Evolutionary conservation across 129 eudicot genomes (phyloP).

Genomic region (Gnaphalium uliginosum): DNA sequence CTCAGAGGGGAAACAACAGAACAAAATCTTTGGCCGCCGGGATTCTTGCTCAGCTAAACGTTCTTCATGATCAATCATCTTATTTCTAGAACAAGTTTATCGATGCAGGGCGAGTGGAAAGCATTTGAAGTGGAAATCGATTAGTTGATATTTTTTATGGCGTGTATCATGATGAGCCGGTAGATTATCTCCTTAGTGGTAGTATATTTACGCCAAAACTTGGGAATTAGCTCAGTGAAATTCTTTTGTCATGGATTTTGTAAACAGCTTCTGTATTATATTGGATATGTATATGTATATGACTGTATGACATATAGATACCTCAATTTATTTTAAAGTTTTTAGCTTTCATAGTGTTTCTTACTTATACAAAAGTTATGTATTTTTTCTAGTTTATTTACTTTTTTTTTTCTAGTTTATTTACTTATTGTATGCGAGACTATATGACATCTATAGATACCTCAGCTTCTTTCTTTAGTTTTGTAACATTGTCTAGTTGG

Average conservation of each 20-base stretch:
- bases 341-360: not conserved
- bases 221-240: slow-evolving; percentile 8
- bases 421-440: slow-evolving; percentile 27
- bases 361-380: not conserved
- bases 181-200: slow-evolving; percentile 20
- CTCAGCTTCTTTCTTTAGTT: not conserved
- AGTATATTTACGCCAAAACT: slow-evolving; percentile 3
- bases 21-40: slow-evolving; percentile 61
- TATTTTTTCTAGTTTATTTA: not conserved
- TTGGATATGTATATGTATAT: no score
- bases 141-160: slow-evolving; percentile 15
- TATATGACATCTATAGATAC: slow-evolving; percentile 6
- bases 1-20: slow-evolving; percentile 52
- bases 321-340: slow-evolving; percentile 1
- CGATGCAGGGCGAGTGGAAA: not conserved
- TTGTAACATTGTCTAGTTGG: no score
- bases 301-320: slow-evolving; percentile 10
- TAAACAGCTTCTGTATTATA: slow-evolving; percentile 33
- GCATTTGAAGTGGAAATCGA: not conserved
- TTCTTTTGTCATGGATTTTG: slow-evolving; percentile 34
- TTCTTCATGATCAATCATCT: slow-evolving; percentile 73
- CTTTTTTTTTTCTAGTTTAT: no score
- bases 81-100: slow-evolving; percentile 44
- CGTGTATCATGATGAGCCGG: slow-evolving; percentile 18
- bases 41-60: slow-evolving; percentile 61